Evolutionary conservation across 2,329 filamentous ascomycete species (phyloP).

Genomic region (Trichoderma afroharzianum): DNA sequence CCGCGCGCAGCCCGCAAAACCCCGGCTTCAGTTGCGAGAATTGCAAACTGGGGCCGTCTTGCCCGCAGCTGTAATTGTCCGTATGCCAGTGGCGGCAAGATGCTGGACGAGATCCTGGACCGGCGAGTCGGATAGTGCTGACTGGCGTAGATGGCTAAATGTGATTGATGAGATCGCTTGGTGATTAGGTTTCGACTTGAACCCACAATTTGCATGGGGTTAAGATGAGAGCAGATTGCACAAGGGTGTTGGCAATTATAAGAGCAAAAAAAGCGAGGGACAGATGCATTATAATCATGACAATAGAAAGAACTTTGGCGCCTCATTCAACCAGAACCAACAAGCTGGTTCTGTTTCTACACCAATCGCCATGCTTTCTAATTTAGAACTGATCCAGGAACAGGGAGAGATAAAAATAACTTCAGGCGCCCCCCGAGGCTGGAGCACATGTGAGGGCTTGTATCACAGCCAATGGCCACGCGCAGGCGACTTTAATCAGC

Average conservation of each 20-base stretch:
- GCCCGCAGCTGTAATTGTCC: neutral
- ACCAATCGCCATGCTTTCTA: neutral
- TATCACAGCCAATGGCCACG: neutral
- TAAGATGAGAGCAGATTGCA: neutral
- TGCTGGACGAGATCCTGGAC: neutral
- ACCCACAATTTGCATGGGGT: slow-evolving; percentile 4
- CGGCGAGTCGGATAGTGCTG: slow-evolving; percentile 10
- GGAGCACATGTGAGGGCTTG: neutral
- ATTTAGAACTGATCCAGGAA: neutral
- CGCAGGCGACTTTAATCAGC: neutral
- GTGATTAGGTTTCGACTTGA: neutral
- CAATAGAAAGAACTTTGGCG: neutral
- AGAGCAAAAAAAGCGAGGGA: neutral
- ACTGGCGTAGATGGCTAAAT: slow-evolving; percentile 12
- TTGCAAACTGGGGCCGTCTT: neutral
- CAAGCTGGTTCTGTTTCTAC: neutral
- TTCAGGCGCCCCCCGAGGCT: neutral
- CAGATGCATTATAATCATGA: neutral
- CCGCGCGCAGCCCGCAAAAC: neutral
- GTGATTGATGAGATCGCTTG: slow-evolving; percentile 4
- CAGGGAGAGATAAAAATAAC: neutral
- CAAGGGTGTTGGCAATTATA: neutral
- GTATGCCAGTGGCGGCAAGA: neutral
- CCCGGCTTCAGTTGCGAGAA: neutral
- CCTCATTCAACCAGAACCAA: neutral